Evolutionary conservation across 208 protist species (phyloP).

Genomic region (Acanthamoeba divionensis): DNA sequence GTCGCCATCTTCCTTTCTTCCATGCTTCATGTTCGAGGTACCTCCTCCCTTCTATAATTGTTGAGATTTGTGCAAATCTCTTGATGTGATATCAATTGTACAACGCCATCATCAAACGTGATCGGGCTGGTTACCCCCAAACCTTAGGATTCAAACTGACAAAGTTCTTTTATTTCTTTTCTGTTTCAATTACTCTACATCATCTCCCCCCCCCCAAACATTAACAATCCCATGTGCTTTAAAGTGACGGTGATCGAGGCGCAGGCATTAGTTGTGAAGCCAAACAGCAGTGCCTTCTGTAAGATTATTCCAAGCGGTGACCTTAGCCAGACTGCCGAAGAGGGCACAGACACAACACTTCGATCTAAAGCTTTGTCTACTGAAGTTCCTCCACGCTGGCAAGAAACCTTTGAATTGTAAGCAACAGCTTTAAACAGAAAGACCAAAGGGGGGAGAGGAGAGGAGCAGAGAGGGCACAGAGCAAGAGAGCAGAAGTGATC

Average conservation of each 20-base stretch:
- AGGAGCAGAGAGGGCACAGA: too few relatives aligned
- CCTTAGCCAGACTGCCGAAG: not conserved
- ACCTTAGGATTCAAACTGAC: not conserved
- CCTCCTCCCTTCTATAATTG: not conserved
- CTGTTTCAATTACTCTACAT: not conserved
- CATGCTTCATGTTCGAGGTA: not conserved
- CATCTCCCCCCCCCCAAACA: not conserved
- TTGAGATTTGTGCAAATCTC: too few relatives aligned
- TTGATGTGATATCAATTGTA: too few relatives aligned
- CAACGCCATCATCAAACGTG: too few relatives aligned
- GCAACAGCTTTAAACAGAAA: not conserved
- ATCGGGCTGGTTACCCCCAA: too few relatives aligned
- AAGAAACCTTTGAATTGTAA: not conserved
- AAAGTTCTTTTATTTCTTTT: not conserved
- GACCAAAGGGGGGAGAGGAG: too few relatives aligned
- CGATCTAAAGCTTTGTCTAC: not conserved
- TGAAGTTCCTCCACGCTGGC: not conserved
- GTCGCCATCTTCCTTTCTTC: not conserved
- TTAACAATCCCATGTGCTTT: not conserved
- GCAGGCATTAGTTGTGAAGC: not conserved
- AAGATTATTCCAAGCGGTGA: not conserved
- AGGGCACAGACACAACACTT: not conserved
- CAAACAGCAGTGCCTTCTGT: not conserved
- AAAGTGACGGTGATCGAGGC: not conserved
- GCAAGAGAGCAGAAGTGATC: too few relatives aligned